phyloP scores from a whole-genome alignment of 441 rosid species.

The Erysimum pusillum region DNA sequence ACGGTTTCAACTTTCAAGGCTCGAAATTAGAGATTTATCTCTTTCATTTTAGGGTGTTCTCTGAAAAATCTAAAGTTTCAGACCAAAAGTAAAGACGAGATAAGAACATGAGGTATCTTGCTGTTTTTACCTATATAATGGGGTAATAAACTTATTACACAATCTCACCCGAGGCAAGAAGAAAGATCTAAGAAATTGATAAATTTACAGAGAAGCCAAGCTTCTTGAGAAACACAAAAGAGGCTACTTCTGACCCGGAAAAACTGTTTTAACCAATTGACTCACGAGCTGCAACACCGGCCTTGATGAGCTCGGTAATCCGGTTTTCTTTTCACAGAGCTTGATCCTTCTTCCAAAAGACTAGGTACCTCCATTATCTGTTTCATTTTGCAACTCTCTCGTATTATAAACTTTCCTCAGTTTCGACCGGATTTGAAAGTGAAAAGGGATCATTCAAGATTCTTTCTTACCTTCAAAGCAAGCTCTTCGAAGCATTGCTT shows the following conservation, averaged over 20 bases:
- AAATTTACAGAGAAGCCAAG: slow-evolving; percentile 43
- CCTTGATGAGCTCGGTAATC: slow-evolving; percentile 52
- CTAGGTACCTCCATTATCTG: slow-evolving; percentile 94
- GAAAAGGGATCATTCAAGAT: slow-evolving; percentile 26
- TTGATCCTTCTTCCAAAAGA: slow-evolving; percentile 89
- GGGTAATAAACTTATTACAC: slow-evolving; percentile 30
- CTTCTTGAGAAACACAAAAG: slow-evolving; percentile 32
- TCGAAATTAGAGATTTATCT: slow-evolving; percentile 3
- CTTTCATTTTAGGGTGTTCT: not conserved
- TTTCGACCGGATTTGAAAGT: not conserved
- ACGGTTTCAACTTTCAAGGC: not conserved
- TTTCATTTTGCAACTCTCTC: slow-evolving; percentile 21
- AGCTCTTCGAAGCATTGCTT: slow-evolving; percentile 74
- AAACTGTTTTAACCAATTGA: not conserved
- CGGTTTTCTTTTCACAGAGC: slow-evolving; percentile 66
- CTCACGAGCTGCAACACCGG: slow-evolving; percentile 58
- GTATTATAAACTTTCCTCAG: not conserved
- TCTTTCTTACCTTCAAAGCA: slow-evolving; percentile 60
- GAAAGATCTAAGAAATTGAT: slow-evolving; percentile 19
- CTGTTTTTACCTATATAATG: slow-evolving; percentile 20
- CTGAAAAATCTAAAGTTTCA: not conserved
- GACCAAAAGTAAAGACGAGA: slow-evolving; percentile 14
- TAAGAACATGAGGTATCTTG: not conserved
- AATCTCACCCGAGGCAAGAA: slow-evolving; percentile 33
- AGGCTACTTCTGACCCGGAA: not conserved